phyloP scores from a whole-genome alignment of 345 rosid species.

The Populus davidiana region DNA sequence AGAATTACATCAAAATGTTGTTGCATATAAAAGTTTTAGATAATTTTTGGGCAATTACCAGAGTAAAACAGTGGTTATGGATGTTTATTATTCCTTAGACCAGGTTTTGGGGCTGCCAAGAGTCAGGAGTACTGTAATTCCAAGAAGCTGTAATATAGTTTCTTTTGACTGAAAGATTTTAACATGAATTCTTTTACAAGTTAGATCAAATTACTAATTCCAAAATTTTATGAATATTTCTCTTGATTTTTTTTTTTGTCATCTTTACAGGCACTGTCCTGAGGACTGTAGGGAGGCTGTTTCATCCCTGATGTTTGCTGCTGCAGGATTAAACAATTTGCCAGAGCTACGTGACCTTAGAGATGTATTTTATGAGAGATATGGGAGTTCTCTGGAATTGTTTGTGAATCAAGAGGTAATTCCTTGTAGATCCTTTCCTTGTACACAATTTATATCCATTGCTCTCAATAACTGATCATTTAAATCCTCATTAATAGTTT shows the following conservation, averaged over 20 bases:
- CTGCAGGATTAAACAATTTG: constrained; percentile 88
- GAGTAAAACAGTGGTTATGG: neutral
- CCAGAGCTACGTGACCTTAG: constrained; percentile 91
- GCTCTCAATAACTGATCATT: constrained; percentile 17
- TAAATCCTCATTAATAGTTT: constrained; percentile 45
- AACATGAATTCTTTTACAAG: no score
- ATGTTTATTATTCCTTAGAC: neutral
- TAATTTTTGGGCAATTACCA: neutral
- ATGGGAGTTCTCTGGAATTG: constrained; percentile 59
- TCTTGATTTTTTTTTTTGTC: constrained; percentile 3
- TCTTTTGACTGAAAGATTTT: no score
- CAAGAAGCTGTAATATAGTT: no score
- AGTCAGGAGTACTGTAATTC: no score
- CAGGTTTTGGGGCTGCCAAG: no score
- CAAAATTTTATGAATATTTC: neutral
- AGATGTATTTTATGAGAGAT: constrained; percentile 75
- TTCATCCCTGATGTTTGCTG: constrained; percentile 85
- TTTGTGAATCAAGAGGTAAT: constrained; percentile 74
- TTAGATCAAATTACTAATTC: neutral
- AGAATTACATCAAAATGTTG: neutral
- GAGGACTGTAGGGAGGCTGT: constrained; percentile 79
- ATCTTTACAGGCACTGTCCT: constrained; percentile 70
- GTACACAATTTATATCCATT: constrained; percentile 3
- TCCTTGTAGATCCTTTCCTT: constrained; percentile 2
- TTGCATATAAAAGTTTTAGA: neutral